These are phyloP conservation scores for Pyropia haitanensis DNA, from an alignment of 23 red algal genomes.

Conservation along the genomic window DNA sequence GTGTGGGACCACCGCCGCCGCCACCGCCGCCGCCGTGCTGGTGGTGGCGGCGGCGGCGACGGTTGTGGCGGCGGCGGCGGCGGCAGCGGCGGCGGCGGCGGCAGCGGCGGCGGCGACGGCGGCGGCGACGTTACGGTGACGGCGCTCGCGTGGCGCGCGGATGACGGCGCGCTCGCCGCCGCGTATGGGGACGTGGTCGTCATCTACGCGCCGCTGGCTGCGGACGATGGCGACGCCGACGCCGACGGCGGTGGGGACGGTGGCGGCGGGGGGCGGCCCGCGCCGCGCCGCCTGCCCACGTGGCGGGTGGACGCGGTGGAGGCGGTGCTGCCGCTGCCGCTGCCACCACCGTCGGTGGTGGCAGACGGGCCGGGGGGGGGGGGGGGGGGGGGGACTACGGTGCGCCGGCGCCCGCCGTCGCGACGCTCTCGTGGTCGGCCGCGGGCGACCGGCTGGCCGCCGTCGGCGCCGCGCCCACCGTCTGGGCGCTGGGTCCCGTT, in stretches of 20 bases:
- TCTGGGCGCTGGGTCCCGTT: slow-evolving; percentile 22
- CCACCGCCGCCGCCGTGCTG: too few species aligned
- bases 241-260: slow-evolving; percentile 2
- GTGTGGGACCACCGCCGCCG: too few species aligned
- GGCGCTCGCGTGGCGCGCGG: slow-evolving; percentile 34
- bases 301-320: slow-evolving; percentile 5
- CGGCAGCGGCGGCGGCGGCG: too few species aligned
- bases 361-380: slow-evolving; percentile 21
- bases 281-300: not conserved
- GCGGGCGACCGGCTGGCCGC: slow-evolving; percentile 24
- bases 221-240: not conserved
- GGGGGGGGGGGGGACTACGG: not conserved
- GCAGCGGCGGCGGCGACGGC: not conserved
- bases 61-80: too few species aligned
- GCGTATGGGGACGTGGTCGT: slow-evolving; percentile 41
- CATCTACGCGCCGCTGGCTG: slow-evolving; percentile 31
- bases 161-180: slow-evolving; percentile 36
- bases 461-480: slow-evolving; percentile 23
- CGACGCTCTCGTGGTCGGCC: too few species aligned
- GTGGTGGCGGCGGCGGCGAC: too few species aligned
- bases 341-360: not conserved
- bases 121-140: not conserved
- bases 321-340: slow-evolving; percentile 5
- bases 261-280: not conserved
- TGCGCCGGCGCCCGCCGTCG: too few species aligned